These are phyloP conservation scores for Gautieria morchelliformis DNA, from an alignment of 768 basidiomycete species.

Conservation along the genomic window DNA sequence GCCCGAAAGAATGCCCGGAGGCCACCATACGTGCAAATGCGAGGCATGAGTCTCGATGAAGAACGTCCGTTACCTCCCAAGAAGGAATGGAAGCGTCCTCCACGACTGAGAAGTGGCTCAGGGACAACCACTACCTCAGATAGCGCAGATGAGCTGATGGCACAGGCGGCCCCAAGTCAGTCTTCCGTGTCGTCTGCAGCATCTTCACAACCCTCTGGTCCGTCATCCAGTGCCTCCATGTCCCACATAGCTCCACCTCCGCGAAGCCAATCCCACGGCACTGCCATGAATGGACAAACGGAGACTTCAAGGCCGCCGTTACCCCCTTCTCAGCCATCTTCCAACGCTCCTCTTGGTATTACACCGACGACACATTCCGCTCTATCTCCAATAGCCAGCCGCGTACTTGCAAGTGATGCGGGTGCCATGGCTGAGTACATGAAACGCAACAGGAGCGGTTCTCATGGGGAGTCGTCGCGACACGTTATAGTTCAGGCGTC, in stretches of 20 bases:
- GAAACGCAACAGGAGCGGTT: slow-evolving; percentile 69
- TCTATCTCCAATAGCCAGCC: slow-evolving; percentile 68
- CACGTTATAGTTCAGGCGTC: slow-evolving; percentile 1
- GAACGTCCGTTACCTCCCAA: not conserved
- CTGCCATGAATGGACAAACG: not conserved
- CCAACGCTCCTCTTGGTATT: not conserved
- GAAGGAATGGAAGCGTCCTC: slow-evolving; percentile 20
- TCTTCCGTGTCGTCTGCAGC: slow-evolving; percentile 31
- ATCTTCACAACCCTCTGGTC: slow-evolving; percentile 35
- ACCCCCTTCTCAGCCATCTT: slow-evolving; percentile 2
- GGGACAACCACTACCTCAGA: slow-evolving; percentile 76
- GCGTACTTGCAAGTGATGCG: slow-evolving; percentile 76
- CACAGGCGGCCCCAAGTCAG: slow-evolving; percentile 33
- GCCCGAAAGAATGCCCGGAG: slow-evolving; percentile 54
- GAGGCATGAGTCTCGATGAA: slow-evolving; percentile 1
- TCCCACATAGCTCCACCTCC: slow-evolving; percentile 25
- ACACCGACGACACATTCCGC: slow-evolving; percentile 31
- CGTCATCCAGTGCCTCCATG: slow-evolving; percentile 53
- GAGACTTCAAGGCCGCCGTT: not conserved
- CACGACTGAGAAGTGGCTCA: slow-evolving; percentile 70
- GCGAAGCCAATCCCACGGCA: slow-evolving; percentile 11
- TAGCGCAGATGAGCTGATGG: slow-evolving; percentile 51
- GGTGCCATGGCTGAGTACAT: slow-evolving; percentile 85
- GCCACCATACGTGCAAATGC: slow-evolving; percentile 46
- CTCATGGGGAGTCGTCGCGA: slow-evolving; percentile 9